Evolutionary conservation across 2,329 filamentous ascomycete species (phyloP).

Genomic region (Aureobasidium melanogenum): DNA sequence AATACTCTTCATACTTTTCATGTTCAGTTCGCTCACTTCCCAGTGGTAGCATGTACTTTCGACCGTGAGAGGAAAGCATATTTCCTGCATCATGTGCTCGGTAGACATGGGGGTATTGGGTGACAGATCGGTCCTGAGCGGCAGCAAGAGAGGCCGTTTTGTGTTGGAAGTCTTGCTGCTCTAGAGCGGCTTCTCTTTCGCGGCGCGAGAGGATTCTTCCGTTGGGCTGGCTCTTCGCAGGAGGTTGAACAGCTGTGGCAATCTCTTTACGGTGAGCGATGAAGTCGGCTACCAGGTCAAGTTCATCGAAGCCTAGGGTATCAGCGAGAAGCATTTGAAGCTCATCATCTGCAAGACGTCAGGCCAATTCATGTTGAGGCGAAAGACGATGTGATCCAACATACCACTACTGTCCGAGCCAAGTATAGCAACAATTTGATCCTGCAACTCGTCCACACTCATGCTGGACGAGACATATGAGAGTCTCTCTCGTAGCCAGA

Average conservation of each 20-base stretch:
- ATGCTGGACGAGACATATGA: slow-evolving; percentile 59
- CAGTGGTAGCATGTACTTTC: slow-evolving; percentile 70
- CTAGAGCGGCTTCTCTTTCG: slow-evolving; percentile 70
- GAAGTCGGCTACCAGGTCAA: slow-evolving; percentile 89
- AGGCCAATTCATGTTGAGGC: neutral
- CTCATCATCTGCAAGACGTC: slow-evolving; percentile 52
- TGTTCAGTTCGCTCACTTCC: slow-evolving; percentile 64
- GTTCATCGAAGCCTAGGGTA: slow-evolving; percentile 82
- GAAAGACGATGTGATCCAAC: neutral
- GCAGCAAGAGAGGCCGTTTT: slow-evolving; percentile 66
- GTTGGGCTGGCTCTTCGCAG: slow-evolving; percentile 25
- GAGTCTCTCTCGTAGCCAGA: slow-evolving; percentile 67
- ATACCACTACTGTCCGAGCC: slow-evolving; percentile 51
- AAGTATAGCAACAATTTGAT: slow-evolving; percentile 69
- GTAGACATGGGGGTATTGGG: slow-evolving; percentile 90
- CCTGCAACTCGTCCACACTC: slow-evolving; percentile 59
- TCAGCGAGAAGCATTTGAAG: slow-evolving; percentile 87
- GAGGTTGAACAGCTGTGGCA: slow-evolving; percentile 35
- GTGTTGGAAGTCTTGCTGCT: slow-evolving; percentile 69
- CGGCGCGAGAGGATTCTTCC: slow-evolving; percentile 60
- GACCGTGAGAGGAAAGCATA: slow-evolving; percentile 67
- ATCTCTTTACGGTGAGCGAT: slow-evolving; percentile 68
- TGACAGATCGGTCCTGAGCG: slow-evolving; percentile 59
- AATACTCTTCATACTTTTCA: slow-evolving; percentile 78
- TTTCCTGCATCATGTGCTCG: slow-evolving; percentile 77